Evolutionary conservation across 495 filamentous ascomycete genomes (phyloP).

Genomic region (Xylaria acuta): DNA sequence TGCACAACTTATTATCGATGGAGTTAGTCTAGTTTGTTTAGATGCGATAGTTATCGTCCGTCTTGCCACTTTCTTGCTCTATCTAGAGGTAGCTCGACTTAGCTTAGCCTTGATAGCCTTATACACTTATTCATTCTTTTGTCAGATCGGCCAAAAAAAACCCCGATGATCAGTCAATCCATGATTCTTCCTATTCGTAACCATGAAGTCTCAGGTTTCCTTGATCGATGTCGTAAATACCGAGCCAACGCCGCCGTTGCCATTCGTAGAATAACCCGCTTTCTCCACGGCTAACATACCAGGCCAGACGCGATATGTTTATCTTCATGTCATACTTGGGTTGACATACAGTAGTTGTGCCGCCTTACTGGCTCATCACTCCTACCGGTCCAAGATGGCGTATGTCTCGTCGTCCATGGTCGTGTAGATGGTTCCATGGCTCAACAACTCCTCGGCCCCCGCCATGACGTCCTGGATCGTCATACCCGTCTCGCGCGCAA

Average conservation of each 20-base stretch:
- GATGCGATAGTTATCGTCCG: constrained; percentile 7
- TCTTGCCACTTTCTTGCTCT: neutral
- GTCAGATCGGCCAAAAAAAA: neutral
- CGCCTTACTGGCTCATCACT: neutral
- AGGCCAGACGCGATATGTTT: neutral
- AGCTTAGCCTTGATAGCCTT: constrained; percentile 22
- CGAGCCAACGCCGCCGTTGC: constrained; percentile 19
- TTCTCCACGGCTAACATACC: neutral
- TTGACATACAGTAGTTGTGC: neutral
- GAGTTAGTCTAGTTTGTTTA: neutral
- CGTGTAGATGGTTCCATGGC: constrained; percentile 78
- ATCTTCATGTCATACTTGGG: neutral
- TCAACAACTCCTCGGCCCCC: constrained; percentile 79
- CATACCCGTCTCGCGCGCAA: constrained; percentile 68
- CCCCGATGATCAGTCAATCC: neutral
- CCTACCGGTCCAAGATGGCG: constrained; percentile 66
- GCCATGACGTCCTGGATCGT: constrained; percentile 69
- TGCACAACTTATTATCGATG: neutral
- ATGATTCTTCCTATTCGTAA: constrained; percentile 26
- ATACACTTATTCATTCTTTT: constrained; percentile 17
- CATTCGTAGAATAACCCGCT: neutral
- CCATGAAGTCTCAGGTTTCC: constrained; percentile 2
- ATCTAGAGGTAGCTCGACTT: constrained; percentile 16
- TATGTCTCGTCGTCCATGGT: constrained; percentile 89
- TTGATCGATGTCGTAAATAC: constrained; percentile 19